Conservation (phyloP, 257 asterid species). For the Datura wrightii region DNA sequence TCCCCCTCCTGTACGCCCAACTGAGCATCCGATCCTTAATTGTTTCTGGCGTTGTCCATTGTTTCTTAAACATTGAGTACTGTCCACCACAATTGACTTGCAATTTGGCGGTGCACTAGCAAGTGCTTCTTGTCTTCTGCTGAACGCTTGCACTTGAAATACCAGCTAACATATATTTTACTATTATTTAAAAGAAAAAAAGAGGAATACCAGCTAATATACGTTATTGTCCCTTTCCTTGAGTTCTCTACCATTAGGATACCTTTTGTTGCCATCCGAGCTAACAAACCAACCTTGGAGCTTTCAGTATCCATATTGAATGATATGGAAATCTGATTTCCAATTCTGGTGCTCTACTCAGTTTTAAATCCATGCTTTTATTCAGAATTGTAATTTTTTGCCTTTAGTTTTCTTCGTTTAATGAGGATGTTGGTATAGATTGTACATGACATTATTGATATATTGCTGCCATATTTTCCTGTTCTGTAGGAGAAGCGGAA, state of each 20-base stretch:
- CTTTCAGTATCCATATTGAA: no score
- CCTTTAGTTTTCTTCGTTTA: background rate
- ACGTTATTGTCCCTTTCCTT: no score
- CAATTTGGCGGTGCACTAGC: background rate
- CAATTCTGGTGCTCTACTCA: slow-evolving; percentile 10
- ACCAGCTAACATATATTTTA: no score
- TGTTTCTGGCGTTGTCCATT: background rate
- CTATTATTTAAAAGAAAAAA: no score
- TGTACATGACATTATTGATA: background rate
- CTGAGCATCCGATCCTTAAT: background rate
- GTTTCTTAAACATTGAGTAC: background rate
- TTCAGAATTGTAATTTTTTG: background rate
- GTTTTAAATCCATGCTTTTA: background rate
- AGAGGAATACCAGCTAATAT: no score
- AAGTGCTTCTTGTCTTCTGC: background rate
- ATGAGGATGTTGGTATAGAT: background rate
- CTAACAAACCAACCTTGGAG: no score
- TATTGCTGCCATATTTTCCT: background rate
- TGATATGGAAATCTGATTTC: background rate
- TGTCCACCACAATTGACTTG: background rate
- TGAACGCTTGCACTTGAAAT: background rate
- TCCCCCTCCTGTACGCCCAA: background rate
- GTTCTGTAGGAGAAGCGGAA: slow-evolving; percentile 65
- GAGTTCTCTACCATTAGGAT: no score
- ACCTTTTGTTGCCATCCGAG: no score